Percentiles rank a stretch among this genome's conserved stretches.
Evolutionary conservation across 495 filamentous ascomycete species (phyloP).

Genomic region (Rusavskia elegans): DNA sequence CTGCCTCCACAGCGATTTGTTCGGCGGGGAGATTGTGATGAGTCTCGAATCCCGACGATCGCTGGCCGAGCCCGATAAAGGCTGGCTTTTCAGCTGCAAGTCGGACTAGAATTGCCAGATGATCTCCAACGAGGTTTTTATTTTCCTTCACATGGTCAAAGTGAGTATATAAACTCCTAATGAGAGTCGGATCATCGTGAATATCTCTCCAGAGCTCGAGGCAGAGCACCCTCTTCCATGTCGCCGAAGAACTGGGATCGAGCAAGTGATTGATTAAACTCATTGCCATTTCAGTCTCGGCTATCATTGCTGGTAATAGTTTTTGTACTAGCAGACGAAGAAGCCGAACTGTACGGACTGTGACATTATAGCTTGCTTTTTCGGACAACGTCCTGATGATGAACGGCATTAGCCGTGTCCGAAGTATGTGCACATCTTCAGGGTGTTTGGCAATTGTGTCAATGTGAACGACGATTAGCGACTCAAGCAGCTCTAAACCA

Average conservation of each 20-base stretch:
- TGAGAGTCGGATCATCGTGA: constrained; percentile 59
- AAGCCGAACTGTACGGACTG: constrained; percentile 66
- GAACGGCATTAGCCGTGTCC: constrained; percentile 69
- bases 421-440: constrained; percentile 66
- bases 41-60: constrained; percentile 59
- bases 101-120: constrained; percentile 71
- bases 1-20: constrained; percentile 73
- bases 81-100: constrained; percentile 79
- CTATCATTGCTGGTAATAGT: constrained; percentile 54
- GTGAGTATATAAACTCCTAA: constrained; percentile 64
- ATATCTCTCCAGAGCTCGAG: constrained; percentile 83
- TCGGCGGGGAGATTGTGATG: constrained; percentile 42
- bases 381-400: constrained; percentile 65
- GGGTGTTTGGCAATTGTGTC: constrained; percentile 60
- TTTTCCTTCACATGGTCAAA: constrained; percentile 61
- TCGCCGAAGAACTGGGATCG: constrained; percentile 58
- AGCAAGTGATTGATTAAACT: constrained; percentile 75
- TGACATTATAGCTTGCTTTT: constrained; percentile 63
- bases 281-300: constrained; percentile 74
- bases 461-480: constrained; percentile 69
- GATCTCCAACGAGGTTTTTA: constrained; percentile 61
- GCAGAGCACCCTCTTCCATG: constrained; percentile 76
- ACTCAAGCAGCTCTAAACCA: constrained; percentile 82
- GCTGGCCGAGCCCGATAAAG: constrained; percentile 72
- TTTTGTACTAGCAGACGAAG: constrained; percentile 62